Base-by-base conservation (phyloP, 768 basidiomycete species). In the Agrocybe chaxingu region DNA sequence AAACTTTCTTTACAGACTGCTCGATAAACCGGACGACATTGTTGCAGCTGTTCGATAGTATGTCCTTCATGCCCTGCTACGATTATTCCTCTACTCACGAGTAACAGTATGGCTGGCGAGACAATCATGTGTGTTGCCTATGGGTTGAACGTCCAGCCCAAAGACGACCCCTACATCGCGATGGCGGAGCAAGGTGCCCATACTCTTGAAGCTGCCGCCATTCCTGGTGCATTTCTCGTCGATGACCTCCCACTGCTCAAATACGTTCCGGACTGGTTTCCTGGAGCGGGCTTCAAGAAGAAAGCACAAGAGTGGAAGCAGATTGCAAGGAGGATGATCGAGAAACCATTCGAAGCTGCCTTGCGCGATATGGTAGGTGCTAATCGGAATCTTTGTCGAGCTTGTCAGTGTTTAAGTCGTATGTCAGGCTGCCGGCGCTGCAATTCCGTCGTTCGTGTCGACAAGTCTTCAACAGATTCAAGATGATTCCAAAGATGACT, bases 231-330 rank as follows among this genome's bases (percentile, higher is more conserved):
- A 29, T 78, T 70, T 48, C 61, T 79, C 2, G 76, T 82, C 2
- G 78, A 81, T 45, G 45, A 57, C 1, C 36, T 77, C 3, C 72
- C 73, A 0, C 31, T 63, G 4, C 60, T 75, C 29, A 70, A 69
- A 57, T 61, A 77, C 54, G 58, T 85, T 1, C 84, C 85, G 0
- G 55, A 58, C 35, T 87, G 81, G 82, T 60, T 80, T 34, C 84
- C 85, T 1, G 84, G 83, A 9, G 77, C 81, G 0, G 70, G 72
- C 0, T 87, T 85, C 71, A 70, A 78, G 58, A 66, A 66, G 30
- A 75, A 79, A 47, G 83, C 81, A 0, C 57, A 43, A 1, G 51
- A 59, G 7, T 83, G 80, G 80, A 68, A 66, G 16, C 59, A 61
- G 33, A 55, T 63, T 2, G 63, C 66, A 31, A 44, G 63, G 7